A percentile compares a stretch with the other conserved stretches of the same genome.
phyloP scores from a whole-genome alignment of 345 rosid genomes.

The Cardamine chenopodiifolia region DNA sequence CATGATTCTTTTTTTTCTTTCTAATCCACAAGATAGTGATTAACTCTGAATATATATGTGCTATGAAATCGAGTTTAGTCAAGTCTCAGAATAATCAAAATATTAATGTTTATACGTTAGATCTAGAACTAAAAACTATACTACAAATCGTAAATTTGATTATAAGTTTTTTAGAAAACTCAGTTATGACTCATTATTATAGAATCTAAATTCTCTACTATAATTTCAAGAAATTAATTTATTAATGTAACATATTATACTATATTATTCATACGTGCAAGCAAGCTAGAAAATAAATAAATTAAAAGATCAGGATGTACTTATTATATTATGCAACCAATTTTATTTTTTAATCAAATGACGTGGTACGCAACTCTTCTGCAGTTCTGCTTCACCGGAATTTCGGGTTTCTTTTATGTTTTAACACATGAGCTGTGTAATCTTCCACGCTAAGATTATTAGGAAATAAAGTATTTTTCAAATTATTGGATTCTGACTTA shows the following conservation, averaged over 20 bases:
- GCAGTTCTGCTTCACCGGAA: not conserved
- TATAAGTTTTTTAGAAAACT: not conserved
- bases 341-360: not conserved
- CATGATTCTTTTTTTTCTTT: not conserved
- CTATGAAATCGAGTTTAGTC: not conserved
- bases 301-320: not conserved
- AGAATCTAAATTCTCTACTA: not conserved
- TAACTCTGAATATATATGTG: not conserved
- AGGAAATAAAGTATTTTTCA: not conserved
- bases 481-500: not conserved
- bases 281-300: not conserved
- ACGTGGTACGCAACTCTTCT: constrained; percentile 25
- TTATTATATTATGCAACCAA: constrained; percentile 9
- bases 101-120: not conserved
- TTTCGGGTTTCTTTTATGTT: not conserved
- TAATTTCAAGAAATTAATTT: not conserved
- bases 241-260: not conserved
- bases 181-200: not conserved
- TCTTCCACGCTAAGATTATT: not conserved
- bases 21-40: not conserved
- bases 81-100: not conserved
- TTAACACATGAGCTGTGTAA: not conserved
- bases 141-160: not conserved
- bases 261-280: constrained; percentile 21
- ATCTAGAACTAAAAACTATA: not conserved